Evolutionary conservation across 1,139 yeast species (phyloP), one percentile per base, ranked within the genome.

Genomic region (Diutina ranongensis): DNA sequence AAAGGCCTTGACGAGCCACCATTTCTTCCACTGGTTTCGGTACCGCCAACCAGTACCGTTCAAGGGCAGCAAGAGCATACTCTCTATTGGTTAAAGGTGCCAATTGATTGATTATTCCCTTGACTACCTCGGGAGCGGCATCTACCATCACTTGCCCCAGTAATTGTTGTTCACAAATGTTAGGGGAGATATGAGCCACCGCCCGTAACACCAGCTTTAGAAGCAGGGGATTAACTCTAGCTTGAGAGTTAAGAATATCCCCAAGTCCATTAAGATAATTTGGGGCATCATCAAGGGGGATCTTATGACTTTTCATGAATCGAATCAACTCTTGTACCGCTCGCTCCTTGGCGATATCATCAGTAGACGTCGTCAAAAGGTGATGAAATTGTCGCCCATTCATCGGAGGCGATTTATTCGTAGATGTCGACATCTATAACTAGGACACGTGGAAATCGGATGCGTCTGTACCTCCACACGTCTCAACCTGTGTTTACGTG

Each of bases 1-100:
- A 13, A 22, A 35, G 40, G 22, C 38, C 38, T 5, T 35, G n/a
- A 3, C 15, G 13, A 3, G 22, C n/a, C 28, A 35, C 40, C 40
- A 35, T 22, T 20, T 13, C 16, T 8, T 35, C 40, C 22, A 35
- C 40, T 10, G 22, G 22, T 9, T 21, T n/a, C 16, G 40, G 40
- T 4, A 35, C 40, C 4, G 40, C 40, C 22, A 35, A 22, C 40
- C 40, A 35, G 28, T 35, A 35, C 28, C 22, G 12, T 21, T 35
- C 40, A 15, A 35, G 34, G 13, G 34, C 34, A 5, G 13, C 13
- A 31, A 31, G 34, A 10, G 34, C 34, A 12, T 10, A 9, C 34
- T 12, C 15, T 31, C 15, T 4, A 5, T 4, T 12, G 15, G 13
- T n/a, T 4, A n/a, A 7, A 31, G 5, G 7, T 12, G 13, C 34